Evolutionary conservation across 257 asterid species (phyloP), one percentile per base, ranked within the genome.

Genomic region (Solanum gandarillasii): DNA sequence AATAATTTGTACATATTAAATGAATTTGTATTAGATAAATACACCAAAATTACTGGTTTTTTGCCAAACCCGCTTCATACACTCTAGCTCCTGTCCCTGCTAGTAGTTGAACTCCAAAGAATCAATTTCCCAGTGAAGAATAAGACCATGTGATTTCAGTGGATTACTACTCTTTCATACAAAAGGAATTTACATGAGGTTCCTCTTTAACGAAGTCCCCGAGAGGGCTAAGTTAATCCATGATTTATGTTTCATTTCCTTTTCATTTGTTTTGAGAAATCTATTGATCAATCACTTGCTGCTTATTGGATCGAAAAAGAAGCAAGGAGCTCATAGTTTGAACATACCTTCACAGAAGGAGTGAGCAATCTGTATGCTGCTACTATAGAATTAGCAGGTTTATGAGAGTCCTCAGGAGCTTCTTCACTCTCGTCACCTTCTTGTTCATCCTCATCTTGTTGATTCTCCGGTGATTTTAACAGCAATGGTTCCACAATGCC

Each of bases 261-360:
- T 48, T 48, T 48, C 62, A 3, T 52, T 52, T 52, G 4, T 52
- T 52, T 52, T 52, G 23, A 16, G 62, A 52, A 52, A 52, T 52
- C 9, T 52, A 52, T 52, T 18, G 62, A 52, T 52, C 62, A 12
- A 25, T 78, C 20, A 39, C 58, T 12, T 76, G 29, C 52, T 43
- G 18, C 83, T 38, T 78, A 41, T 79, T 43, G 65, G 38, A 25
- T 43, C n/a, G 21, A 55, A 43, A 48, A 79, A 81, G 7, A 8
- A 43, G 36, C 41, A 29, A 48, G 43, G 85, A 18, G 43, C 12
- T 82, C 43, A 82, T 8, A 46, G 41, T 46, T 81, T 18, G 68
- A 7, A 25, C 35, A 52, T 93, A 97, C 99, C 98, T 97, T 97
- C 76, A 96, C 98, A 60, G 99, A 97, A 60, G 98, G 99, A n/a